These are phyloP conservation scores for Apiospora koreana DNA, from an alignment of 2,329 filamentous ascomycete species.

Conservation along the genomic window DNA sequence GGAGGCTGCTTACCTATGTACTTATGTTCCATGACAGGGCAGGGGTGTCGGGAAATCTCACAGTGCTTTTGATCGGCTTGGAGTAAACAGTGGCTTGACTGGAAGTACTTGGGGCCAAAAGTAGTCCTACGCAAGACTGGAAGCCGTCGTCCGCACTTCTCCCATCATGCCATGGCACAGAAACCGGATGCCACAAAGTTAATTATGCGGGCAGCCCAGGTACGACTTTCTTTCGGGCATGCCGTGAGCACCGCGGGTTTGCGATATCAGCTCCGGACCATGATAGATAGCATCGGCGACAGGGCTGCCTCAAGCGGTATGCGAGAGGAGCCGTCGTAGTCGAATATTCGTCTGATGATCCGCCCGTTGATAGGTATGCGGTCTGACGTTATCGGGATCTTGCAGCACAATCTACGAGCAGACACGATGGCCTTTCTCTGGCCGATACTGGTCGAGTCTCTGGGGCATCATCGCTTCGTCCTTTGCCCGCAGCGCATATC, in stretches of 20 bases:
- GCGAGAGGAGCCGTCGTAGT: not conserved
- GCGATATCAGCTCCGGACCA: not conserved
- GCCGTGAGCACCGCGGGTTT: not conserved
- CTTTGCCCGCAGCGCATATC: not conserved
- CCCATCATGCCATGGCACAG: not conserved
- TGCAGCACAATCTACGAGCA: not conserved
- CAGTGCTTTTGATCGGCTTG: not conserved
- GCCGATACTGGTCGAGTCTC: not conserved
- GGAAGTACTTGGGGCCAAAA: not conserved
- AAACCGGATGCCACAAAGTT: conserved; percentile 4
- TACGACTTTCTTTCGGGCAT: not conserved
- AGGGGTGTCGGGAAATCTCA: not conserved
- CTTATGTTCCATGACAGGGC: too few species aligned
- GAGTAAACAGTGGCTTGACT: not conserved
- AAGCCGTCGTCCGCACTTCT: not conserved
- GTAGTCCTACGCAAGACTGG: not conserved
- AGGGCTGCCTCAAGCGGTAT: not conserved
- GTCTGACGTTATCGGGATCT: not conserved
- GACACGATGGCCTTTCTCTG: not conserved
- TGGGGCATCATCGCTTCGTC: not conserved
- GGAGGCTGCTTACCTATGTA: not conserved
- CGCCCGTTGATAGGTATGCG: not conserved
- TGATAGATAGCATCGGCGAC: not conserved
- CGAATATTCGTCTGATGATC: not conserved
- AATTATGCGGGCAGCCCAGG: not conserved